These are phyloP conservation scores for Catunica adiposa DNA, from an alignment of 2,329 filamentous ascomycete genomes.

Conservation along the genomic window DNA sequence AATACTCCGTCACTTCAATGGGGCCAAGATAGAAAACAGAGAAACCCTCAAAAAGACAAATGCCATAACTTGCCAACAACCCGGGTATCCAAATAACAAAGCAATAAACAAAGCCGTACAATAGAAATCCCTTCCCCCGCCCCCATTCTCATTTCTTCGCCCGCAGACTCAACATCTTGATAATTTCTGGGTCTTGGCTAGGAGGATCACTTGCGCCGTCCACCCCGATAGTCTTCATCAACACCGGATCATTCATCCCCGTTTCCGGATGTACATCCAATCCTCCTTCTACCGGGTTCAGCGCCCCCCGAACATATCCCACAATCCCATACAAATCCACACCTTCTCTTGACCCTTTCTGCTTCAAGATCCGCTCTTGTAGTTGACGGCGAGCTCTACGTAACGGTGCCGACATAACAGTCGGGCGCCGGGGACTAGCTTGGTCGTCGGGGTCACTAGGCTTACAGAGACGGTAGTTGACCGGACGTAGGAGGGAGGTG, in stretches of 20 bases:
- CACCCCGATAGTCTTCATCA: constrained; percentile 19
- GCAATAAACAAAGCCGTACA: neutral
- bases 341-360: constrained; percentile 9
- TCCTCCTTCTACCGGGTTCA: constrained; percentile 18
- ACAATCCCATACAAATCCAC: constrained; percentile 22
- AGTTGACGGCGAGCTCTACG: constrained; percentile 10
- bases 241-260: constrained; percentile 24
- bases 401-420: constrained; percentile 11
- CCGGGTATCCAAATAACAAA: neutral
- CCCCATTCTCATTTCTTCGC: constrained; percentile 1
- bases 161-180: constrained; percentile 17
- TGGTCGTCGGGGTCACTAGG: constrained; percentile 14
- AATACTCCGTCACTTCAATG: no score
- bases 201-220: constrained; percentile 21
- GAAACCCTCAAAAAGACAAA: no score
- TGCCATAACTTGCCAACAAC: no score
- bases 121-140: neutral
- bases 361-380: constrained; percentile 5
- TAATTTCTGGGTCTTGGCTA: constrained; percentile 24
- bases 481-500: constrained; percentile 16
- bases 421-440: constrained; percentile 3
- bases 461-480: constrained; percentile 18
- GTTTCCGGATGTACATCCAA: constrained; percentile 28
- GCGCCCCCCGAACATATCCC: constrained; percentile 20
- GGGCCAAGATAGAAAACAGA: no score